phyloP scores from a whole-genome alignment of 2,329 filamentous ascomycete species.

The Alternaria dauci region DNA sequence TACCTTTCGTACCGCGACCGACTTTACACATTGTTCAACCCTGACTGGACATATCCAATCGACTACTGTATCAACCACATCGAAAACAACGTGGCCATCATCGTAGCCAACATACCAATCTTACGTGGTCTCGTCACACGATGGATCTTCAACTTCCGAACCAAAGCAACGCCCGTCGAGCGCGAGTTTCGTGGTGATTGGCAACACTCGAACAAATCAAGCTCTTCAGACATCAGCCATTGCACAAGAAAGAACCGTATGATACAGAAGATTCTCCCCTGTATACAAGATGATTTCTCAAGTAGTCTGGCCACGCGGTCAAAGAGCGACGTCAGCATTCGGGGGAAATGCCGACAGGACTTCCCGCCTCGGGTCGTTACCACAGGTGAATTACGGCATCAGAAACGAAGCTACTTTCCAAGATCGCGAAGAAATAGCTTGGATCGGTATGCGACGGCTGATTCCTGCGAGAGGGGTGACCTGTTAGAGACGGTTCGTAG shows the following conservation, averaged over 20 bases:
- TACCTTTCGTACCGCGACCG: conserved; percentile 53
- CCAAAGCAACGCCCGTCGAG: conserved; percentile 45
- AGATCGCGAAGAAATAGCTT: conserved; percentile 40
- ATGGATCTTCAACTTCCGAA: conserved; percentile 51
- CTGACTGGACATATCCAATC: conserved; percentile 54
- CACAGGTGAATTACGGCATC: conserved; percentile 29
- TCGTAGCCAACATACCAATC: conserved; percentile 53
- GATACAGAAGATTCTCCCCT: conserved; percentile 46
- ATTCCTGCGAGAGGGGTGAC: conserved; percentile 46
- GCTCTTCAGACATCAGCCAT: conserved; percentile 37
- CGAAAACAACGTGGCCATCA: conserved; percentile 54
- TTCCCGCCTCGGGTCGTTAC: conserved; percentile 34
- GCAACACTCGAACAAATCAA: conserved; percentile 40
- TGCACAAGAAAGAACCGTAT: conserved; percentile 31
- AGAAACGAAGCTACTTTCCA: conserved; percentile 36
- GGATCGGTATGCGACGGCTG: conserved; percentile 38
- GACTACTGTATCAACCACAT: conserved; percentile 54
- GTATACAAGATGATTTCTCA: conserved; percentile 47
- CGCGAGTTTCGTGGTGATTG: conserved; percentile 40
- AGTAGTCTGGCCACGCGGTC: conserved; percentile 43
- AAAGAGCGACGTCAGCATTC: conserved; percentile 16
- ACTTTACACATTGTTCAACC: conserved; percentile 45
- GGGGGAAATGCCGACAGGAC: conserved; percentile 24
- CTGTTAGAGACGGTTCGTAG: conserved; percentile 44
- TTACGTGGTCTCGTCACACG: conserved; percentile 52